Evolutionary conservation across 768 basidiomycete species (phyloP).

Genomic region (Pisolithus sp.): DNA sequence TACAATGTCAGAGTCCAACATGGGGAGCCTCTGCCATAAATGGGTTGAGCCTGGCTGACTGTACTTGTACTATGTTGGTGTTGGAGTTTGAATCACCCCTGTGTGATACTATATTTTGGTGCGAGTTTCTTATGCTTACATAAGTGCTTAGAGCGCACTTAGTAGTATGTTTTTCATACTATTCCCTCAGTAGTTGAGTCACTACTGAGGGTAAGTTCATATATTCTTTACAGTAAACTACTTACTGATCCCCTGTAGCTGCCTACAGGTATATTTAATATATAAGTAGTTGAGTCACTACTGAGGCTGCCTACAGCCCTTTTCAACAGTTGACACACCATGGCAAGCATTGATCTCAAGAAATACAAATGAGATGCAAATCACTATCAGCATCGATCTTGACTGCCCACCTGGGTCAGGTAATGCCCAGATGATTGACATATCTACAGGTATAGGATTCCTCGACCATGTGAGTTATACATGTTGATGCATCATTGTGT

Average conservation of each 20-base stretch:
- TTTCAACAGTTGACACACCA: constrained; percentile 7
- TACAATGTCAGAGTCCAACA: background rate
- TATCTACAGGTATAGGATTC: constrained; percentile 97
- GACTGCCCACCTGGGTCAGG: constrained; percentile 67
- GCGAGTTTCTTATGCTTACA: too few relatives aligned
- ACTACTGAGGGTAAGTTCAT: too few relatives aligned
- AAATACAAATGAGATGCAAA: constrained; percentile 87
- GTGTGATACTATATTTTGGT: too few relatives aligned
- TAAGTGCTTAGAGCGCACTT: too few relatives aligned
- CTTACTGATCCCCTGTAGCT: too few relatives aligned
- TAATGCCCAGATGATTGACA: constrained; percentile 65
- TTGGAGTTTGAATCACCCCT: too few relatives aligned
- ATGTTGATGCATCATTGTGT: background rate
- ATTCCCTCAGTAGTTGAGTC: too few relatives aligned
- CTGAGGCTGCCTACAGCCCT: too few relatives aligned
- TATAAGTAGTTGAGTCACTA: too few relatives aligned
- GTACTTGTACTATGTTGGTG: background rate
- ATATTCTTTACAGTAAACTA: too few relatives aligned
- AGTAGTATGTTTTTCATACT: too few relatives aligned
- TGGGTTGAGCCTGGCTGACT: background rate
- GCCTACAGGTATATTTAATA: too few relatives aligned
- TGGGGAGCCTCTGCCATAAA: background rate
- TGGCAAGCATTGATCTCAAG: constrained; percentile 57
- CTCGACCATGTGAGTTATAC: constrained; percentile 76
- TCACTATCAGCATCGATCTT: constrained; percentile 75